phyloP scores from a whole-genome alignment of 768 basidiomycete genomes.

The Lentinula raphanica region DNA sequence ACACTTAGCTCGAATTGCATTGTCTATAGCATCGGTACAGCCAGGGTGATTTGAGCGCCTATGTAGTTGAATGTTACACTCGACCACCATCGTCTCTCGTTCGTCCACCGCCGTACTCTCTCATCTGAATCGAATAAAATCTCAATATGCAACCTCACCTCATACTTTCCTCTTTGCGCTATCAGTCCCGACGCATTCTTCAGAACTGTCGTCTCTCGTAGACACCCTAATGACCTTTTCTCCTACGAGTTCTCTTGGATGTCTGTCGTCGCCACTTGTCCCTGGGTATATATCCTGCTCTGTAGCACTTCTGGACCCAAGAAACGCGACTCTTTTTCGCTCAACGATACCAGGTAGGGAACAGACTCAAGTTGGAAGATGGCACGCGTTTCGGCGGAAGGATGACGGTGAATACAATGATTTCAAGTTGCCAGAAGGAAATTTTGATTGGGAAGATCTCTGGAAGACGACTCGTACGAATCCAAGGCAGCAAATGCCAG shows the following conservation, averaged over 20 bases:
- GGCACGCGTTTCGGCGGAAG: slow-evolving; percentile 55
- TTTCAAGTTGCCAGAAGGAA: not conserved
- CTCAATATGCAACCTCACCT: not conserved
- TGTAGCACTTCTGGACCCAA: slow-evolving; percentile 46
- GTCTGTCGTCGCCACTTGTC: not conserved
- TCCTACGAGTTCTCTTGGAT: not conserved
- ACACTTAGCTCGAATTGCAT: too few species aligned
- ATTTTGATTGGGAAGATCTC: slow-evolving; percentile 45
- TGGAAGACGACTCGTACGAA: slow-evolving; percentile 41
- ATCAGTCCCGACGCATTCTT: not conserved
- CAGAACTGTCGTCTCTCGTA: slow-evolving; percentile 5
- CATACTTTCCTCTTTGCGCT: not conserved
- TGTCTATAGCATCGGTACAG: too few species aligned
- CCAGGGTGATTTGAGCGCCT: too few species aligned
- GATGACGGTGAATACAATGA: slow-evolving; percentile 12
- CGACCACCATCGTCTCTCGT: slow-evolving; percentile 6
- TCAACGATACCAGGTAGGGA: slow-evolving; percentile 56
- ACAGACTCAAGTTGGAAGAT: slow-evolving; percentile 64
- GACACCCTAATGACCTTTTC: not conserved
- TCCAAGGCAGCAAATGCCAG: slow-evolving; percentile 1
- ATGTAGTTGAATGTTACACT: not conserved
- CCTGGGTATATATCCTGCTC: slow-evolving; percentile 42
- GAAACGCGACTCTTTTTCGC: slow-evolving; percentile 45
- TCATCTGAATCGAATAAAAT: not conserved
- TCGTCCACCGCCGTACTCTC: not conserved